phyloP scores from a whole-genome alignment of 805 yeast genomes.

The Nakazawaea ambrosiae region DNA sequence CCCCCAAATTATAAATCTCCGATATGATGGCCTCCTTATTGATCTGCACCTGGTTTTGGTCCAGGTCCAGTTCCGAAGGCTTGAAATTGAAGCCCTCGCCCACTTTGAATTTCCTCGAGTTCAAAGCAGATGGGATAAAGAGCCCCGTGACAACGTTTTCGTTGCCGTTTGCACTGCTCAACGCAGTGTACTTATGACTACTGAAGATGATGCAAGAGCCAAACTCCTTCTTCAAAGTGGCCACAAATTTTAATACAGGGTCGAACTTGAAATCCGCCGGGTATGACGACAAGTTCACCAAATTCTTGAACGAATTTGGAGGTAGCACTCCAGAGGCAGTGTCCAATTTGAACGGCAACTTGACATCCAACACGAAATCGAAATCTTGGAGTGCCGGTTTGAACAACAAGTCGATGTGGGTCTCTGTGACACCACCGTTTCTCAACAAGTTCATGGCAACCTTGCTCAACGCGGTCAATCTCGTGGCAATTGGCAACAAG shows the following conservation, averaged over 20 bases:
- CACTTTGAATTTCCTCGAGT: constrained; percentile 68
- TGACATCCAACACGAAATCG: constrained; percentile 67
- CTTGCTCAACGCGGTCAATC: constrained; percentile 82
- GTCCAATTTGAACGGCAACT: constrained; percentile 29
- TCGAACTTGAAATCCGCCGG: constrained; percentile 42
- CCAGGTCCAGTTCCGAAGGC: constrained; percentile 43
- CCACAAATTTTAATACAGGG: constrained; percentile 50
- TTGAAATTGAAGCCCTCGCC: constrained; percentile 67
- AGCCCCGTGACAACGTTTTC: constrained; percentile 71
- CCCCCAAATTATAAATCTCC: constrained; percentile 66
- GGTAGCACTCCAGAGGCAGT: constrained; percentile 51
- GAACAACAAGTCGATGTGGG: constrained; percentile 52
- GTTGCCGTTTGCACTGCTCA: constrained; percentile 30
- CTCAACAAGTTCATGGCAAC: constrained; percentile 55
- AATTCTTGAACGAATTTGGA: constrained; percentile 52
- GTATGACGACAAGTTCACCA: constrained; percentile 35
- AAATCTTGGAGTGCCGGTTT: constrained; percentile 80
- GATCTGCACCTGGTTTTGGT: constrained; percentile 35
- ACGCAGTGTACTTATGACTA: constrained; percentile 45
- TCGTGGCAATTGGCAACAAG: constrained; percentile 70
- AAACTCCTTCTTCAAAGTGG: constrained; percentile 57
- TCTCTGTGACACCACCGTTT: constrained; percentile 15
- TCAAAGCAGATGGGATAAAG: constrained; percentile 56
- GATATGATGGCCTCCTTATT: constrained; percentile 67
- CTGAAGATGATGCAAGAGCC: constrained; percentile 68